These are phyloP conservation scores for Chlorokybus atmophyticus DNA, from an alignment of 139 green algal species.

Conservation along the genomic window DNA sequence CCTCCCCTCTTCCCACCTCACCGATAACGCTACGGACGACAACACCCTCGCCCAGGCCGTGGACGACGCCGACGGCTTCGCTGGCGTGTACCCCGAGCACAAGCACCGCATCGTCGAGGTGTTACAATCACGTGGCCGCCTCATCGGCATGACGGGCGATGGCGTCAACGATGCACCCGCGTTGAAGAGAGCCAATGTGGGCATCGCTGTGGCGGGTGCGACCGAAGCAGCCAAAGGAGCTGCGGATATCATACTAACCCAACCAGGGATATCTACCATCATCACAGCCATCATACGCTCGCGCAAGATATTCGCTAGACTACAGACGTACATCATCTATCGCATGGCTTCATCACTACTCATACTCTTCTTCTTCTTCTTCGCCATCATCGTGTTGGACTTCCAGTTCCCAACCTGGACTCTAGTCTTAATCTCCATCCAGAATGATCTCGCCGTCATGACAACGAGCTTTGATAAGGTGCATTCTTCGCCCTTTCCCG, in stretches of 20 bases:
- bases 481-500: slow-evolving; percentile 15
- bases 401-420: slow-evolving; percentile 7
- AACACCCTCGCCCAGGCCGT: slow-evolving; percentile 23
- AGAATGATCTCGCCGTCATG: slow-evolving; percentile 23
- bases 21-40: slow-evolving; percentile 3
- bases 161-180: slow-evolving; percentile 86
- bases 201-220: slow-evolving; percentile 48
- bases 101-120: slow-evolving; percentile 26
- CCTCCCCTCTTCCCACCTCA: slow-evolving; percentile 19
- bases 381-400: slow-evolving; percentile 9
- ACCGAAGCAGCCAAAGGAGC: slow-evolving; percentile 28
- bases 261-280: slow-evolving; percentile 29
- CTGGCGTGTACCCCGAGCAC: slow-evolving; percentile 29
- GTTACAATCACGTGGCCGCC: slow-evolving; percentile 20
- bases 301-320: slow-evolving; percentile 32
- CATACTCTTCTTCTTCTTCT: slow-evolving; percentile 15
- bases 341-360: slow-evolving; percentile 13
- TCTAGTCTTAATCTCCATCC: slow-evolving; percentile 13
- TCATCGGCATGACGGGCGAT: slow-evolving; percentile 42
- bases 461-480: slow-evolving; percentile 10
- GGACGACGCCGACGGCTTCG: slow-evolving; percentile 30
- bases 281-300: slow-evolving; percentile 30
- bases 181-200: slow-evolving; percentile 88
- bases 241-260: slow-evolving; percentile 33
- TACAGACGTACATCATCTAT: slow-evolving; percentile 23